Evolutionary conservation across 352 stramenopile species (phyloP), one percentile per base, ranked within the genome.

Genomic region (Phytophthora foliorum): DNA sequence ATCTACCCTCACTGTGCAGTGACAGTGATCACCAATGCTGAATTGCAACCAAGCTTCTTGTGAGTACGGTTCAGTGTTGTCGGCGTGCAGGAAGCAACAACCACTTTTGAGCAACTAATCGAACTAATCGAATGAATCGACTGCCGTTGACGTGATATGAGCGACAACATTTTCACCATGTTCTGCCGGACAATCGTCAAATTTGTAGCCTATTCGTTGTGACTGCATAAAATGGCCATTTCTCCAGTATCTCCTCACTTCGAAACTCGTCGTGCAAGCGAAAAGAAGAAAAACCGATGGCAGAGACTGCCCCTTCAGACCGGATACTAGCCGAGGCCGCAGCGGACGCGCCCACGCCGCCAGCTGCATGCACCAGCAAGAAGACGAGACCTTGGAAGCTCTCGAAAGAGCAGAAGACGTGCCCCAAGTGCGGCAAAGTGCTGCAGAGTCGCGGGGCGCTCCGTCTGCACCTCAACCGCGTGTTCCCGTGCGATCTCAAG

Each of bases 361-460:
- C 34, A 39, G 34, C 14, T 4, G 9, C 6, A 6, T 6, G 6
- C 6, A 29, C 25, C 25, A 29, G 25, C 6, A 29, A 21, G 25
- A 29, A 41, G n/a, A 52, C 17, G 39, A 17, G 19, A 16, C 27
- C 29, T 16, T 17, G 14, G 14, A 51, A 42, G 55, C 17, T 39
- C 54, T 6, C 9, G 6, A 21, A 6, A 14, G 41, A 57, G 17
- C 31, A 57, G 4, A 55, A 55, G 31, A 63, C 42, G 27, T 57
- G 57, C 22, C n/a, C 34, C 21, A 65, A 65, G 17, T 57, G 57
- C 44, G 57, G 57, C 57, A 50, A 50, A 31, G 57, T 50, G 32
- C n/a, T 42, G 32, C 45, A 65, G 22, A 65, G 57, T 51, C 57
- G 57, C 5, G 6, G 14, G 34, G 44, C 44, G 34, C 57, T 65